Evolutionary conservation across 1,139 yeast species (phyloP), one percentile per base, ranked within the genome.

Genomic region (Zygoascus sp.): DNA sequence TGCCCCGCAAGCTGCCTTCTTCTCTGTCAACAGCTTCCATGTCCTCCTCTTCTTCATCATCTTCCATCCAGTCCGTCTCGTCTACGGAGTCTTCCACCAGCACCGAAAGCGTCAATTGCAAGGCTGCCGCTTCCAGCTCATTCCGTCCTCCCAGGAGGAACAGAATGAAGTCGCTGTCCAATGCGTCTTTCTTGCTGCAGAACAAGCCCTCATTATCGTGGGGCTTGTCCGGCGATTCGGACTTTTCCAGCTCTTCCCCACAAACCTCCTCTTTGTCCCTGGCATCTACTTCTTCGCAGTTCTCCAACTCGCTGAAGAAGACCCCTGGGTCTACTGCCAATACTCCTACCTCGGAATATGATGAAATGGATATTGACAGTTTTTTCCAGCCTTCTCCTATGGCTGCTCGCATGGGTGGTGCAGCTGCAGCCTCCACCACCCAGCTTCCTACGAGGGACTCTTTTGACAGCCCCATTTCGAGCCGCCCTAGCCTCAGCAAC

Each of bases 161-260:
- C 30, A 41, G 52, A 40, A 51, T 54, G 50, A 56, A 51, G 37
- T 54, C 59, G 6, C 53, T 56, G 8, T 52, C 59, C 11, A 56
- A 51, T 45, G 57, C 57, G 13, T 51, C 55, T 11, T 40, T 50
- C 23, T 50, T 53, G 8, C 43, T 53, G 23, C 47, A 48, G 30
- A 46, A 53, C 27, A 50, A 40, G 40, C 56, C 56, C 6, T 42
- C 47, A 7, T 43, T 49, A 19, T 43, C 45, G 32, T 50, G 48
- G 46, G 37, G 40, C 32, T 45, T 41, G 16, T 42, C 40, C 10
- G 45, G 45, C 11, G 40, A 35, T 9, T 25, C 45, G 11, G 45
- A 42, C 41, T 42, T 34, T 19, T 27, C 45, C 5, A 36, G 20
- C 10, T 35, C 48, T 13, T 37, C 48, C 13, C 37, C 42, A 6